Conservation (phyloP, 2,329 filamentous ascomycete species). For the Xylaria arbuscula region DNA sequence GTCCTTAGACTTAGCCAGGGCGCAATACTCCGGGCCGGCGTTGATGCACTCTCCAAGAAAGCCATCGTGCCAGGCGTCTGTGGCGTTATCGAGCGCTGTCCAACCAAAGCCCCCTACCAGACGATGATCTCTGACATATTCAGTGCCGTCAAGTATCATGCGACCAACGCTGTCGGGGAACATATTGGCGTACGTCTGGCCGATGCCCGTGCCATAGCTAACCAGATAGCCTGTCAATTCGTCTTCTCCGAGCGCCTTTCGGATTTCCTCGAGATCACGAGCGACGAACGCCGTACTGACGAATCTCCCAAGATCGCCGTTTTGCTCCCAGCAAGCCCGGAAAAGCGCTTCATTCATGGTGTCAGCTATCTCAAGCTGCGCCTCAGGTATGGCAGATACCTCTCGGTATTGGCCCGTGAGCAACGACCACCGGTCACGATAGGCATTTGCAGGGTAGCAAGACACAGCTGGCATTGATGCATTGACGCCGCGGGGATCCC, state of each 20-base stretch:
- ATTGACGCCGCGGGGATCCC: conserved; percentile 66
- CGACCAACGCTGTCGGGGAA: conserved; percentile 61
- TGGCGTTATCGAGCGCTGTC: conserved; percentile 61
- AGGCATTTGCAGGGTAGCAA: conserved; percentile 59
- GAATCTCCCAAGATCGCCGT: conserved; percentile 60
- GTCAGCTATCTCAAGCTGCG: conserved; percentile 57
- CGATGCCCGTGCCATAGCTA: conserved; percentile 64
- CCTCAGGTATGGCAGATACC: conserved; percentile 49
- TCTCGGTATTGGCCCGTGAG: conserved; percentile 55
- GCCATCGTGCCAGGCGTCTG: conserved; percentile 61
- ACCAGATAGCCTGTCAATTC: conserved; percentile 62
- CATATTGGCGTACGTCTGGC: conserved; percentile 63
- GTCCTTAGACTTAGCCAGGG: conserved; percentile 53
- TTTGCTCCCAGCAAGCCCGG: conserved; percentile 55
- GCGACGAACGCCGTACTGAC: conserved; percentile 60
- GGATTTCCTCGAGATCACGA: conserved; percentile 62
- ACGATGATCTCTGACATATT: conserved; percentile 60
- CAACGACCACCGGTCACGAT: conserved; percentile 60
- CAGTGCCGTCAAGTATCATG: conserved; percentile 61
- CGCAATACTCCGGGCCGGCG: conserved; percentile 59
- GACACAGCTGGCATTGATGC: conserved; percentile 57
- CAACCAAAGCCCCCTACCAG: conserved; percentile 59
- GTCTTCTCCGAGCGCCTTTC: conserved; percentile 58
- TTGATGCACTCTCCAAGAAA: conserved; percentile 63
- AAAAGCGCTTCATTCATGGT: conserved; percentile 60